Percentiles rank a stretch among this genome's conserved stretches.
Conservation (phyloP, 2,329 filamentous ascomycete species). For the Alternaria sp. region DNA sequence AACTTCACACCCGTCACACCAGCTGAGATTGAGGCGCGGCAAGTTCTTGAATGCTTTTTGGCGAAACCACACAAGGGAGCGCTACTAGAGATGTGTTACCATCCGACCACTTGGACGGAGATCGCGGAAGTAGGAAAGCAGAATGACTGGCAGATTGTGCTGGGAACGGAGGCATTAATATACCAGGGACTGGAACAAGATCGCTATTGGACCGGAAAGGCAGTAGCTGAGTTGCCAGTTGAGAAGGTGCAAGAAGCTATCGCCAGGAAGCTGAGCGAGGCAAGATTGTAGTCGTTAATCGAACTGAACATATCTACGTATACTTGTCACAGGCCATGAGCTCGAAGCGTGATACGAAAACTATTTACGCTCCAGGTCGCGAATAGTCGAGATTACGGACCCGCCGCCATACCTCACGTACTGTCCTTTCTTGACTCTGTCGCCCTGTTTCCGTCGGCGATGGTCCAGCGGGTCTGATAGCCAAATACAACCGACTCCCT, state of each 20-base stretch:
- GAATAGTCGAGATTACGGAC: constrained; percentile 72
- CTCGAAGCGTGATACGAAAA: background rate
- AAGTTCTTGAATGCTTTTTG: constrained; percentile 62
- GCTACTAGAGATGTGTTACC: constrained; percentile 85
- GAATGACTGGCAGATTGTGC: constrained; percentile 75
- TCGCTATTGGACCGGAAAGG: constrained; percentile 69
- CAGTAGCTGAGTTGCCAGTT: constrained; percentile 67
- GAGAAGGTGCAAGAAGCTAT: constrained; percentile 65
- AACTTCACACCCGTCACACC: constrained; percentile 74
- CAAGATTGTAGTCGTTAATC: constrained; percentile 28
- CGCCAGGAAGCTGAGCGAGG: constrained; percentile 44
- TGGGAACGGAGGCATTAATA: constrained; percentile 79
- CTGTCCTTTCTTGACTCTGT: constrained; percentile 73
- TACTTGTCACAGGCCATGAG: background rate
- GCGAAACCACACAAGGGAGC: constrained; percentile 66
- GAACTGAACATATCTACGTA: background rate
- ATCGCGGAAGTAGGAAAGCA: constrained; percentile 68
- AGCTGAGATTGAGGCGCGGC: constrained; percentile 68
- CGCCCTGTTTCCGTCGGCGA: constrained; percentile 68
- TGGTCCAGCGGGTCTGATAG: constrained; percentile 72
- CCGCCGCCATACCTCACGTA: constrained; percentile 76
- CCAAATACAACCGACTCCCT: constrained; percentile 74
- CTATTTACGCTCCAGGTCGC: constrained; percentile 63
- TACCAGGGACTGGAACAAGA: constrained; percentile 78
- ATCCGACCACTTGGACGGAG: constrained; percentile 71